Evolutionary conservation across 306 rosid genomes (phyloP).

Genomic region (Vigna angularis): DNA sequence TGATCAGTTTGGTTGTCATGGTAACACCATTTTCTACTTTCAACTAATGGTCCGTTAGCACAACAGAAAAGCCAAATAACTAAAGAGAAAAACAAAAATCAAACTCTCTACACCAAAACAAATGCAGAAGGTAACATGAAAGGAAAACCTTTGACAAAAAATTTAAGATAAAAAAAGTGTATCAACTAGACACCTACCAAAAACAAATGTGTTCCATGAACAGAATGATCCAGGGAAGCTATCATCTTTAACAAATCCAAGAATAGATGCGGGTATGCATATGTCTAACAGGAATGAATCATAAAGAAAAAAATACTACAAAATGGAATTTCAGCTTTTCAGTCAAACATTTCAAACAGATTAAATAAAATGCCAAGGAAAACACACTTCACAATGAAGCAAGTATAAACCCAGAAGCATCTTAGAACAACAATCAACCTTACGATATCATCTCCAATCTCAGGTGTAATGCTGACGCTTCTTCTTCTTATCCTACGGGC

Average conservation of each 20-base stretch:
- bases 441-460: constrained; percentile 98
- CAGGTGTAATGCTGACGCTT: constrained; percentile 98
- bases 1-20: background rate
- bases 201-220: background rate
- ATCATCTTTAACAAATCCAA: constrained; percentile 28
- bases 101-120: background rate
- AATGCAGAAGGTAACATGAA: constrained; percentile 18
- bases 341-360: constrained; percentile 36
- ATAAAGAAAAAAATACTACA: background rate
- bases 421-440: constrained; percentile 68
- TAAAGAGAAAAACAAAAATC: constrained; percentile 9
- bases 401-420: constrained; percentile 35
- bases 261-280: constrained; percentile 30
- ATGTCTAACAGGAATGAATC: constrained; percentile 24
- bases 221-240: constrained; percentile 31
- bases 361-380: constrained; percentile 12
- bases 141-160: background rate
- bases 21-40: constrained; percentile 29
- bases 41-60: constrained; percentile 1
- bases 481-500: constrained; percentile 91
- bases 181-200: constrained; percentile 17
- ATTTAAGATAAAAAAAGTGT: background rate
- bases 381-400: constrained; percentile 34
- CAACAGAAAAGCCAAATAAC: constrained; percentile 4
- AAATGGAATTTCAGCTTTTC: constrained; percentile 15